These are phyloP conservation scores for Trifolium pratense DNA, from an alignment of 306 rosid genomes.

Conservation along the genomic window DNA sequence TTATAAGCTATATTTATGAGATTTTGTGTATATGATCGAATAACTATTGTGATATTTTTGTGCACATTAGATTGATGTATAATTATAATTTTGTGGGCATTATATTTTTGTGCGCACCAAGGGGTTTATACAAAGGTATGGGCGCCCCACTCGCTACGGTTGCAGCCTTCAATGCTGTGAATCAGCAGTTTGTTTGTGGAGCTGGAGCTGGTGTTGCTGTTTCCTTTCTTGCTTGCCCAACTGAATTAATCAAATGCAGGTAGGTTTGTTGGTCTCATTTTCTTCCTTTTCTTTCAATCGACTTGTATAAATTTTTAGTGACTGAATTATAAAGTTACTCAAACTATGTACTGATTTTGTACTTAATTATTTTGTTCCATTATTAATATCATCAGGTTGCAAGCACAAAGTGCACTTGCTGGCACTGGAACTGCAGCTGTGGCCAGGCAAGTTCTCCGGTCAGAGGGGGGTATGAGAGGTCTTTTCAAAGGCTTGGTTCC, in stretches of 20 bases:
- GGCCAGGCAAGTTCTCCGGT: conserved; percentile 76
- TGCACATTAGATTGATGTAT: too few relatives aligned
- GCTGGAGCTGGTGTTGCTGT: conserved; percentile 97
- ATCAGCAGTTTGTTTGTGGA: conserved; percentile 76
- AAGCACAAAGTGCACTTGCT: conserved; percentile 90
- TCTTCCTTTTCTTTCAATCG: conserved; percentile 24
- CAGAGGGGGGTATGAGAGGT: conserved; percentile 84
- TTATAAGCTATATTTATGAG: too few relatives aligned
- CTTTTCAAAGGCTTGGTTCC: conserved; percentile 93
- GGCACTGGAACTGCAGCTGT: conserved; percentile 57
- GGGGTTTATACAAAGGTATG: conserved; percentile 96
- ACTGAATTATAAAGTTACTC: not conserved
- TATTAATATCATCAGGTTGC: conserved; percentile 65
- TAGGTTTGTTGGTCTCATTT: conserved; percentile 51
- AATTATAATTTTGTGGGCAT: too few relatives aligned
- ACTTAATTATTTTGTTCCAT: conserved; percentile 9
- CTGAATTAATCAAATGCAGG: conserved; percentile 98
- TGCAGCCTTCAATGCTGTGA: conserved; percentile 91
- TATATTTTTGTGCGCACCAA: too few relatives aligned
- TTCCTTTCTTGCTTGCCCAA: conserved; percentile 93
- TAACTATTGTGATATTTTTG: too few relatives aligned
- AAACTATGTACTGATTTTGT: conserved; percentile 7
- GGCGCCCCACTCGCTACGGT: conserved; percentile 99
- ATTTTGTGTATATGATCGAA: too few relatives aligned
- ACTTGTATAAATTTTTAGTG: not conserved